Evolutionary conservation across 345 rosid genomes (phyloP).

Genomic region (Brassica nigra): DNA sequence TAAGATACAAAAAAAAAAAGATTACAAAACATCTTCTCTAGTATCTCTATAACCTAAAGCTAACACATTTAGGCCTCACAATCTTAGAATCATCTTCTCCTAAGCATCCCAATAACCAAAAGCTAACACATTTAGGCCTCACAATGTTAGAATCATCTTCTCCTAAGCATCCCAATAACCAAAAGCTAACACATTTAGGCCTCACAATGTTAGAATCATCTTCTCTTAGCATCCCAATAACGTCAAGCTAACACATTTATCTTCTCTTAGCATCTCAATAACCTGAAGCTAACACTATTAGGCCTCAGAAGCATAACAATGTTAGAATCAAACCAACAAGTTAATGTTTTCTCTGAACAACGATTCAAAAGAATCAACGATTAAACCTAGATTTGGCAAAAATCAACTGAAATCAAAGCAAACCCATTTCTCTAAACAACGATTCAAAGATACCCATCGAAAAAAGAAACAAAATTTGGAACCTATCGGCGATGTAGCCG

Average conservation of each 20-base stretch:
- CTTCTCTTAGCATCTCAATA: not conserved
- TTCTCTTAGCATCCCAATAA: not conserved
- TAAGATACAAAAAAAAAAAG: not conserved
- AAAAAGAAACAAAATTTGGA: not conserved
- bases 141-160: not conserved
- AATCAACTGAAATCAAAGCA: not conserved
- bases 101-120: not conserved
- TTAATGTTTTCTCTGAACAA: no score
- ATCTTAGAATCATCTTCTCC: not conserved
- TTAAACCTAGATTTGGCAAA: not conserved
- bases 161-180: not conserved
- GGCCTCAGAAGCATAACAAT: not conserved
- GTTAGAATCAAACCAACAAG: not conserved
- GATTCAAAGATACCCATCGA: not conserved
- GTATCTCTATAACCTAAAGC: not conserved
- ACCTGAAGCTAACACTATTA: no score
- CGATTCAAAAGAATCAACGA: no score
- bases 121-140: not conserved
- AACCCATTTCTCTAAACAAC: not conserved
- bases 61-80: not conserved
- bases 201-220: not conserved
- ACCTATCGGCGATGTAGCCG: slow-evolving; percentile 50
- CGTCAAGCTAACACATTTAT: not conserved
- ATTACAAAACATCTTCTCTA: not conserved
- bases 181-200: not conserved